Conservation (phyloP, 768 basidiomycete genomes). For the Pleurotus pulmonarius region DNA sequence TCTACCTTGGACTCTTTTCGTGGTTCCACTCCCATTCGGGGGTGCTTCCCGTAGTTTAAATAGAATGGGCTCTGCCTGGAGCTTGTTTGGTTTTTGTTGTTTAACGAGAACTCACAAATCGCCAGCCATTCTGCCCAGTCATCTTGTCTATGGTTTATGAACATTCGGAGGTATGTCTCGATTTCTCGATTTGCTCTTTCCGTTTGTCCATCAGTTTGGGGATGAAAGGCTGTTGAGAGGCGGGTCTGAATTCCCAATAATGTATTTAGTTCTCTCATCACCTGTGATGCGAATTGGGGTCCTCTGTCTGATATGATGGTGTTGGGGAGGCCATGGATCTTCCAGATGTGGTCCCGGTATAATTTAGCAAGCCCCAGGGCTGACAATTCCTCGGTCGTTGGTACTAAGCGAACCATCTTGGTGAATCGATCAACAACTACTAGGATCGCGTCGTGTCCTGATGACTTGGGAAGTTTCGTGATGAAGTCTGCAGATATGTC, state of each 20-base stretch:
- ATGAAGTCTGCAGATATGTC: conserved; percentile 12
- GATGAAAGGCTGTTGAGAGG: conserved; percentile 37
- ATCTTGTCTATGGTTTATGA: conserved; percentile 18
- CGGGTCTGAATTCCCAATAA: conserved; percentile 12
- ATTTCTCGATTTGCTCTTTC: conserved; percentile 27
- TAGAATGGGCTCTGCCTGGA: conserved; percentile 11
- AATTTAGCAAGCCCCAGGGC: not conserved
- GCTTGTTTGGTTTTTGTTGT: conserved; percentile 11
- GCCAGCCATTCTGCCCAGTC: conserved; percentile 18
- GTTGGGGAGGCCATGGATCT: too few species aligned
- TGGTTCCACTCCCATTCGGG: conserved; percentile 11
- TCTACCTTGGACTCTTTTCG: not conserved
- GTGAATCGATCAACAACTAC: conserved; percentile 19
- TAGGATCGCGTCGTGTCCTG: conserved; percentile 23
- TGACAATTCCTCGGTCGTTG: not conserved
- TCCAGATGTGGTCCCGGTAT: conserved; percentile 19
- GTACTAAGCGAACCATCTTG: not conserved
- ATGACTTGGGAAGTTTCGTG: conserved; percentile 20
- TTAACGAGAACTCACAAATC: conserved; percentile 8
- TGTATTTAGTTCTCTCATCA: too few species aligned
- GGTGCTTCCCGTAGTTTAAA: conserved; percentile 11
- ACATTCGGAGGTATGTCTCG: conserved; percentile 24
- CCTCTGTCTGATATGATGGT: too few species aligned
- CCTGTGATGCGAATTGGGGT: too few species aligned
- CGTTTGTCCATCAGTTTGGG: conserved; percentile 19